These are phyloP conservation scores for Schwanniomyces occidentalis DNA, from an alignment of 805 yeast species.

Conservation along the genomic window DNA sequence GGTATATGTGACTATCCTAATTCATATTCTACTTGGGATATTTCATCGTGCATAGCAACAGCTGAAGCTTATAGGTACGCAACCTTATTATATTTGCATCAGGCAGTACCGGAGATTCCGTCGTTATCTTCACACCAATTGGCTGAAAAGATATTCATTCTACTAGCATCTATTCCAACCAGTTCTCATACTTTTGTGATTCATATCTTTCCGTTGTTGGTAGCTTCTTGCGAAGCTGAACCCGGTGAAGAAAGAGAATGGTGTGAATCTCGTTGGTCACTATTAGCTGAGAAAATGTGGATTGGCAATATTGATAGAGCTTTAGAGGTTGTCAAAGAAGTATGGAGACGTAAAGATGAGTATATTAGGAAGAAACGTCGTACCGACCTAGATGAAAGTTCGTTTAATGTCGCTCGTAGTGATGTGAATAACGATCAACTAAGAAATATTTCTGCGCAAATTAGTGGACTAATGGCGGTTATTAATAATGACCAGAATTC, in stretches of 20 bases:
- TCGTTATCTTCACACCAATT: conserved; percentile 52
- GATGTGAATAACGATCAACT: conserved; percentile 11
- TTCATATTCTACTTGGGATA: conserved; percentile 43
- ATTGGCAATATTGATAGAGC: conserved; percentile 68
- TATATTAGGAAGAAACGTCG: conserved; percentile 24
- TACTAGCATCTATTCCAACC: conserved; percentile 63
- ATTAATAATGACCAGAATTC: conserved; percentile 29
- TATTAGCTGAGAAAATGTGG: conserved; percentile 55
- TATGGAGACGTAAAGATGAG: conserved; percentile 64
- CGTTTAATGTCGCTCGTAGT: conserved; percentile 1
- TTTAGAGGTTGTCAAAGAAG: conserved; percentile 67
- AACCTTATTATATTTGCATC: conserved; percentile 59
- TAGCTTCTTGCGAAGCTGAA: conserved; percentile 66
- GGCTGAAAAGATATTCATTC: conserved; percentile 60
- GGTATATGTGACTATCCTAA: conserved; percentile 15
- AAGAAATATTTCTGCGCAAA: conserved; percentile 29
- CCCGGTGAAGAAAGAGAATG: conserved; percentile 60
- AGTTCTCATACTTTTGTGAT: conserved; percentile 55
- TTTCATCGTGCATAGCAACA: conserved; percentile 61
- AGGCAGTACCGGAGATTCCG: conserved; percentile 71
- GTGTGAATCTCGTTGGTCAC: conserved; percentile 59
- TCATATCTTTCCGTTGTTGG: conserved; percentile 65
- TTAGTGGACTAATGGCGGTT: conserved; percentile 44
- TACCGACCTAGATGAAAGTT: conserved; percentile 4
- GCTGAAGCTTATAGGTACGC: conserved; percentile 70